Evolutionary conservation across 2,329 filamentous ascomycete species (phyloP).

Genomic region (Claviceps maximensis): DNA sequence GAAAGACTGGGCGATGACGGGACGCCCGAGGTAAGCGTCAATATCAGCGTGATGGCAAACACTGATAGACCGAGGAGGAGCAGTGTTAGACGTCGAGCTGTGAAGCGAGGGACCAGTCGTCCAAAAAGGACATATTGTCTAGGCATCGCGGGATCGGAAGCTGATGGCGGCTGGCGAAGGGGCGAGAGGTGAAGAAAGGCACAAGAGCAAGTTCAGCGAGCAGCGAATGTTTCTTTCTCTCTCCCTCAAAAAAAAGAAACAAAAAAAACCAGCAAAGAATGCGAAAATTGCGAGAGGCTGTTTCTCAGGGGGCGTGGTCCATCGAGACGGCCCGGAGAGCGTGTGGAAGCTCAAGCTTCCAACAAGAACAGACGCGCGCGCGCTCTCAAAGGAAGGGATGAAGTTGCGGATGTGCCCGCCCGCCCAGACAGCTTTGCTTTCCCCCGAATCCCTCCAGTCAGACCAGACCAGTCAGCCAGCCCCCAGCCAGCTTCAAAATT

Average conservation of each 20-base stretch:
- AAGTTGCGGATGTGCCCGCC: not conserved
- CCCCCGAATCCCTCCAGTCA: not conserved
- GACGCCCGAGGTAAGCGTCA: slow-evolving; percentile 35
- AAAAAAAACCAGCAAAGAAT: not conserved
- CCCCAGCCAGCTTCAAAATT: too few species aligned
- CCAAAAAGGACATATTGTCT: slow-evolving; percentile 27
- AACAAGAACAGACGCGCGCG: not conserved
- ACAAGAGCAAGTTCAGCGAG: too few species aligned
- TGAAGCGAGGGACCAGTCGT: slow-evolving; percentile 35
- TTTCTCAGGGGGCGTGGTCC: not conserved
- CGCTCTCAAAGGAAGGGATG: not conserved
- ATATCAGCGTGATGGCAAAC: slow-evolving; percentile 41
- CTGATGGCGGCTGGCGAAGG: not conserved
- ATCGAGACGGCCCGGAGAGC: not conserved
- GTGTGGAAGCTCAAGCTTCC: slow-evolving; percentile 1
- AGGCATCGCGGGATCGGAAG: slow-evolving; percentile 13
- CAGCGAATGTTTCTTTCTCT: too few species aligned
- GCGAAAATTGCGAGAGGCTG: not conserved
- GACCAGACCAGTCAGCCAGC: too few species aligned
- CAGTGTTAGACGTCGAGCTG: slow-evolving; percentile 37
- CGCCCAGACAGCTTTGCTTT: not conserved
- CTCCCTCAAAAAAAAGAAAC: not conserved
- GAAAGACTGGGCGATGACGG: slow-evolving; percentile 36
- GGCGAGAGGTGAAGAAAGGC: not conserved
- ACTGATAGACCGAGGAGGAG: slow-evolving; percentile 37